A percentile compares a stretch with the other conserved stretches of the same genome.
Evolutionary conservation across 2,329 filamentous ascomycete genomes (phyloP).

Genomic region (Macroventuria anomochaeta): DNA sequence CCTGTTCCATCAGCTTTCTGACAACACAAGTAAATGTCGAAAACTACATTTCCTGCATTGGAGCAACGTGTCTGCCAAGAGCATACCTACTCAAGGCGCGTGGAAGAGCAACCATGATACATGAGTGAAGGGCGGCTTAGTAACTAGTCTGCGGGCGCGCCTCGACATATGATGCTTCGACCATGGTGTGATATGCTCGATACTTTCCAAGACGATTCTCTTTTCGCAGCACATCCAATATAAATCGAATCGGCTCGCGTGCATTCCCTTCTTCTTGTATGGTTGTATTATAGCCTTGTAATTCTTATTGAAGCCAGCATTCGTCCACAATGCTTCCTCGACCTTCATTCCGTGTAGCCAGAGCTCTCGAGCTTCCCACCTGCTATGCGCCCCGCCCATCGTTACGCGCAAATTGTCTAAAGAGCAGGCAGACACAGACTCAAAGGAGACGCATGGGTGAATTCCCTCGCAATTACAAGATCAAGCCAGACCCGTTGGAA

Average conservation of each 20-base stretch:
- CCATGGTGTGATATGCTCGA: slow-evolving; percentile 42
- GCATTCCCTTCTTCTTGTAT: slow-evolving; percentile 14
- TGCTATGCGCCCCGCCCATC: slow-evolving; percentile 33
- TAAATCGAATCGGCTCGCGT: slow-evolving; percentile 10
- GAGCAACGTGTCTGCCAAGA: too few relatives aligned
- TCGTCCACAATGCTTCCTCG: slow-evolving; percentile 40
- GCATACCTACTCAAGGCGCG: not conserved
- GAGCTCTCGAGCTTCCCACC: slow-evolving; percentile 37
- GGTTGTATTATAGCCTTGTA: slow-evolving; percentile 22
- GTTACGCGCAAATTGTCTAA: slow-evolving; percentile 27
- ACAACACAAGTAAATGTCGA: too few relatives aligned
- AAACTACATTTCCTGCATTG: too few relatives aligned
- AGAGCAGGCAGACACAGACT: slow-evolving; percentile 16
- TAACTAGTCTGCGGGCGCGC: slow-evolving; percentile 2
- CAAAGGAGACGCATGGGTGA: slow-evolving; percentile 31
- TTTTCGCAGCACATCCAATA: slow-evolving; percentile 14
- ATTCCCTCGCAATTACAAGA: slow-evolving; percentile 30
- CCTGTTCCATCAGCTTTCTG: too few relatives aligned
- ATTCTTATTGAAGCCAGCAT: slow-evolving; percentile 13
- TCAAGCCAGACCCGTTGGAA: slow-evolving; percentile 35
- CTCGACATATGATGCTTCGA: slow-evolving; percentile 8
- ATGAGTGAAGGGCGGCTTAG: slow-evolving; percentile 2
- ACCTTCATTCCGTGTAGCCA: slow-evolving; percentile 31
- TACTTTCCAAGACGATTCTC: slow-evolving; percentile 15
- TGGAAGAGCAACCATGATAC: not conserved